These are phyloP conservation scores for Agastache rugosa DNA, from an alignment of 257 asterid species.

Conservation along the genomic window DNA sequence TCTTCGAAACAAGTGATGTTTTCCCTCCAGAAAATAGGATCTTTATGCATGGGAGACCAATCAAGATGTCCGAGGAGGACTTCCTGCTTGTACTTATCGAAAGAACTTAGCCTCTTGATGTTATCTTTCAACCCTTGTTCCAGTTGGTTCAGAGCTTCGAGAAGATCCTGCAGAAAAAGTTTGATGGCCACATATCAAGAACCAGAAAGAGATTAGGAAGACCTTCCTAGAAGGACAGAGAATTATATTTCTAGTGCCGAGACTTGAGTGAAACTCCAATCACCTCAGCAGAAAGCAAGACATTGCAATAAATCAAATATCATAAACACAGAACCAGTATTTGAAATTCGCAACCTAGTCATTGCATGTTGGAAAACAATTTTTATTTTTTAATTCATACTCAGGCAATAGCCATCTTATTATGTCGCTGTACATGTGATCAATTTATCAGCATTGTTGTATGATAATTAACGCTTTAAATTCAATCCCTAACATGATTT, in stretches of 20 bases:
- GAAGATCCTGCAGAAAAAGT: constrained; percentile 60
- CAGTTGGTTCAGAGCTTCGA: constrained; percentile 77
- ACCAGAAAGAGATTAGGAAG: constrained; percentile 2
- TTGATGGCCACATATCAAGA: constrained; percentile 27
- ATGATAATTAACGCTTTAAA: neutral
- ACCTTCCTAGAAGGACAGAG: constrained; percentile 11
- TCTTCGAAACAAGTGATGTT: constrained; percentile 76
- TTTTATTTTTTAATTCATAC: too few species aligned
- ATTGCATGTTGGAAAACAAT: neutral
- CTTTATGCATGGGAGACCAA: constrained; percentile 95
- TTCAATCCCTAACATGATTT: constrained; percentile 4
- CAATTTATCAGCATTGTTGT: neutral
- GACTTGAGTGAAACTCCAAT: neutral
- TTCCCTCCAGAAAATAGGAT: constrained; percentile 85
- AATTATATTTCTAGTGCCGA: neutral
- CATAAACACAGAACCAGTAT: neutral
- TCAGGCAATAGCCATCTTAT: neutral
- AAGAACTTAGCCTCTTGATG: constrained; percentile 79
- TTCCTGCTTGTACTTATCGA: constrained; percentile 86
- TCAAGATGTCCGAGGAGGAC: constrained; percentile 90
- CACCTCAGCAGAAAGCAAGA: constrained; percentile 8
- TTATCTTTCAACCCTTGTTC: constrained; percentile 78
- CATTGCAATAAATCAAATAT: neutral
- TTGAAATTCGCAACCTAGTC: neutral
- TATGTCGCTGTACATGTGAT: neutral